Percentiles rank a stretch among this genome's conserved stretches.
phyloP scores from a whole-genome alignment of 2,329 filamentous ascomycete species.

The Daldinia sp. region DNA sequence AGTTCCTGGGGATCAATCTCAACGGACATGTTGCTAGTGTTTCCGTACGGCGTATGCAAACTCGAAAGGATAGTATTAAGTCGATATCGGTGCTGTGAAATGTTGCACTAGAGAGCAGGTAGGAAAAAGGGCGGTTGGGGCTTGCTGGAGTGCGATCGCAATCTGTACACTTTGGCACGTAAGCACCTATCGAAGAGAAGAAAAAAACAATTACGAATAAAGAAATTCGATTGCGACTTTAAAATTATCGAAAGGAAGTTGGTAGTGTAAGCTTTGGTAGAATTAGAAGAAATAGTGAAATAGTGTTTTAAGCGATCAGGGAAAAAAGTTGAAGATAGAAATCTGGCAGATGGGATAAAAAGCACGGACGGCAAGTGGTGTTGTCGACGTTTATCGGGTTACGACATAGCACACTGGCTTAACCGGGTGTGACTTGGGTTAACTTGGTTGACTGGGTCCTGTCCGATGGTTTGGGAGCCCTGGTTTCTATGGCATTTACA shows the following conservation, averaged over 20 bases:
- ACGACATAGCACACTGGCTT: conserved; percentile 26
- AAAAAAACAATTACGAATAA: conserved; percentile 21
- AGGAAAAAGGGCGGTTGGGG: background rate
- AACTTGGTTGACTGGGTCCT: conserved; percentile 7
- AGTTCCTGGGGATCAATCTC: conserved; percentile 92
- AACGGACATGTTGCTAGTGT: conserved; percentile 78
- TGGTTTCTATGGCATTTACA: conserved; percentile 5
- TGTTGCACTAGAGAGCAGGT: background rate
- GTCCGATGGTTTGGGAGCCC: conserved; percentile 32
- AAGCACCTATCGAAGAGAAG: background rate
- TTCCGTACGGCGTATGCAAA: conserved; percentile 20
- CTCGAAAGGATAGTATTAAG: background rate
- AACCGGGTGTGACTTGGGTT: background rate
- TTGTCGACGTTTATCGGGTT: conserved; percentile 39
- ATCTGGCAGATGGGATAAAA: conserved; percentile 30
- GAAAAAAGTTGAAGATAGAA: conserved; percentile 33
- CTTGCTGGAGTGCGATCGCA: conserved; percentile 21
- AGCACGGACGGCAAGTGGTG: conserved; percentile 37
- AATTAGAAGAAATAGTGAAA: conserved; percentile 18
- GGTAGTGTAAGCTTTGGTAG: conserved; percentile 4
- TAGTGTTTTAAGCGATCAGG: conserved; percentile 9
- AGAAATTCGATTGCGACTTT: conserved; percentile 1
- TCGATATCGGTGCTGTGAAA: background rate
- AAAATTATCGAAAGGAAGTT: conserved; percentile 5
- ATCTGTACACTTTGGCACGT: conserved; percentile 4